Evolutionary conservation across 108 stramenopile species (phyloP), one percentile per base, ranked within the genome.

Genomic region (Bacterosira constricta): DNA sequence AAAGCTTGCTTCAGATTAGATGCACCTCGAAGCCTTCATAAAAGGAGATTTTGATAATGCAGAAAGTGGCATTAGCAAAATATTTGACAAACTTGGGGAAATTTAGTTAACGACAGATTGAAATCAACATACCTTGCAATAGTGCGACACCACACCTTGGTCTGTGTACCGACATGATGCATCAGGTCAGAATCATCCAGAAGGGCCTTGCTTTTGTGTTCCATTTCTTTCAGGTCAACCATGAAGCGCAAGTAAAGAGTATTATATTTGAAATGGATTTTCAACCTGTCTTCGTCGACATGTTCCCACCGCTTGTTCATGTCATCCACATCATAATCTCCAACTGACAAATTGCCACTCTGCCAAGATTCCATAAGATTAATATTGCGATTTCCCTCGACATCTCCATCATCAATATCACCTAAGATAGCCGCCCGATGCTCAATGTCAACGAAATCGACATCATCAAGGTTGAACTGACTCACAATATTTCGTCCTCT

Each of bases 131-230:
- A 77, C 76, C 76, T 77, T 55, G 80, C 85, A 35, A 92, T 77
- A 9, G 88, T 92, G 31, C 92, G 85, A 20, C 86, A 88, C 94
- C 94, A 95, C n/a, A 80, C 45, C 25, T 69, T 73, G 0, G 72
- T 61, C 51, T 72, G 57, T 11, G 71, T 78, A 18, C 91, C 85
- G n/a, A 90, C 79, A 49, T 80, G 69, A 34, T 85, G 66, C 57
- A 81, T 81, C 18, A 61, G 61, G 13, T 81, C 18, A 32, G 13
- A 15, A 27, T 75, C 63, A 4, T 61, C 65, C 17, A 27, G 2
- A 45, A 57, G 71, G 7, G 5, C 15, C 4, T 52, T 57, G 31
- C 60, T 52, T 6, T 58, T 54, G 23, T 71, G 36, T 45, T 88
- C 90, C 44, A 60, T 75, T 26, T 84, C 78, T 63, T 88, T 87